Conservation (phyloP, 1,284 basidiomycete species). For the Tilletia caries region DNA sequence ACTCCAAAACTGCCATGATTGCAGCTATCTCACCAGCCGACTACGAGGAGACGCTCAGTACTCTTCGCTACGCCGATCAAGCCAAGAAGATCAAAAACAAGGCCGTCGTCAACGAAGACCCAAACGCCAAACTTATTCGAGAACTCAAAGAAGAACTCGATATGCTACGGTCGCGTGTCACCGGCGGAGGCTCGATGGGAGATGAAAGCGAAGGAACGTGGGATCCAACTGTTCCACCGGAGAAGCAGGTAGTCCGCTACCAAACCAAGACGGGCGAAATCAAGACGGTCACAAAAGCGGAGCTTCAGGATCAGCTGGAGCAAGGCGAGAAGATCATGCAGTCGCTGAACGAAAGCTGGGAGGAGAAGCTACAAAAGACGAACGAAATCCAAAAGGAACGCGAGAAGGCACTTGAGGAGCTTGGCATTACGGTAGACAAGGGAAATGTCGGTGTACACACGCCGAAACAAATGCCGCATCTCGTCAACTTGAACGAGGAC, state of each 20-base stretch:
- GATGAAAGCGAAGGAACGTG: constrained; percentile 67
- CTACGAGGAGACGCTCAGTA: constrained; percentile 95
- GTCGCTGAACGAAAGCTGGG: constrained; percentile 94
- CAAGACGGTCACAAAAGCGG: constrained; percentile 92
- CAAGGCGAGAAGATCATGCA: constrained; percentile 95
- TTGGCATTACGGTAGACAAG: constrained; percentile 96
- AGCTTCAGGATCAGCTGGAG: constrained; percentile 93
- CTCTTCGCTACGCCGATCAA: constrained; percentile 86
- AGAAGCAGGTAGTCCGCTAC: constrained; percentile 93
- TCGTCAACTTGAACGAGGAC: constrained; percentile 53
- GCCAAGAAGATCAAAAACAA: constrained; percentile 99
- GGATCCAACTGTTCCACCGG: constrained; percentile 83
- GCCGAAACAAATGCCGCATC: constrained; percentile 70
- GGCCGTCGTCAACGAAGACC: constrained; percentile 97
- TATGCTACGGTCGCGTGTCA: constrained; percentile 47
- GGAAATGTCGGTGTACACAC: constrained; percentile 89
- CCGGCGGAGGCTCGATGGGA: constrained; percentile 20
- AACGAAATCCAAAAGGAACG: constrained; percentile 93
- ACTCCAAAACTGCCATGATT: constrained; percentile 62
- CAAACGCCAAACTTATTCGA: constrained; percentile 94
- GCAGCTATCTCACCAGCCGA: constrained; percentile 96
- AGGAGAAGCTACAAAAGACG: constrained; percentile 87
- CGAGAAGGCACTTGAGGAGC: constrained; percentile 92
- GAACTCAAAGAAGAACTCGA: constrained; percentile 98
- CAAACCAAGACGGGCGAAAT: constrained; percentile 87